Conservation (phyloP, 2,329 filamentous ascomycete genomes). For the Fusarium drepaniforme region DNA sequence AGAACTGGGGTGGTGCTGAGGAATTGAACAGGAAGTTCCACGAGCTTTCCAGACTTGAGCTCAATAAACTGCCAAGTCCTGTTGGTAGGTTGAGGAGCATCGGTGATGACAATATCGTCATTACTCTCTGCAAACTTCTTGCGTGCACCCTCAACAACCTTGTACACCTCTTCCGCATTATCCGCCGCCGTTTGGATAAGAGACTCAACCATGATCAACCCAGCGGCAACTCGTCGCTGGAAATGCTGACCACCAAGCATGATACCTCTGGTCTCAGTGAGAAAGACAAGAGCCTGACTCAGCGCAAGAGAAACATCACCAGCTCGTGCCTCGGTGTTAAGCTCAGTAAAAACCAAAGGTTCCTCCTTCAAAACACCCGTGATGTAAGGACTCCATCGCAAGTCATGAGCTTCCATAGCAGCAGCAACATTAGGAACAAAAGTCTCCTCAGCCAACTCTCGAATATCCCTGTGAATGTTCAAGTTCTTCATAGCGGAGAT, state of each 20-base stretch:
- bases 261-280: constrained; percentile 45
- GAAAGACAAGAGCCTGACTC: constrained; percentile 43
- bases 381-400: constrained; percentile 46
- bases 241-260: constrained; percentile 49
- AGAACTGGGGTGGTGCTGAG: constrained; percentile 40
- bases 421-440: constrained; percentile 38
- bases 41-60: constrained; percentile 37
- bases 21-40: constrained; percentile 40
- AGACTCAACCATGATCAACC: constrained; percentile 40
- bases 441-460: constrained; percentile 35
- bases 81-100: constrained; percentile 33
- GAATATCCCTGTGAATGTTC: constrained; percentile 46
- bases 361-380: constrained; percentile 26
- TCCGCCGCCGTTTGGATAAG: constrained; percentile 44
- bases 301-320: constrained; percentile 44
- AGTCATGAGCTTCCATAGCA: constrained; percentile 33
- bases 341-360: constrained; percentile 41
- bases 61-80: constrained; percentile 45
- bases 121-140: constrained; percentile 38
- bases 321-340: constrained; percentile 40
- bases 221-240: constrained; percentile 47
- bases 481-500: constrained; percentile 45
- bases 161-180: constrained; percentile 29
- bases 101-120: constrained; percentile 44
- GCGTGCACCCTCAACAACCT: constrained; percentile 38